Evolutionary conservation across 163 green algal species (phyloP).

Genomic region (Scenedesmus sp.): DNA sequence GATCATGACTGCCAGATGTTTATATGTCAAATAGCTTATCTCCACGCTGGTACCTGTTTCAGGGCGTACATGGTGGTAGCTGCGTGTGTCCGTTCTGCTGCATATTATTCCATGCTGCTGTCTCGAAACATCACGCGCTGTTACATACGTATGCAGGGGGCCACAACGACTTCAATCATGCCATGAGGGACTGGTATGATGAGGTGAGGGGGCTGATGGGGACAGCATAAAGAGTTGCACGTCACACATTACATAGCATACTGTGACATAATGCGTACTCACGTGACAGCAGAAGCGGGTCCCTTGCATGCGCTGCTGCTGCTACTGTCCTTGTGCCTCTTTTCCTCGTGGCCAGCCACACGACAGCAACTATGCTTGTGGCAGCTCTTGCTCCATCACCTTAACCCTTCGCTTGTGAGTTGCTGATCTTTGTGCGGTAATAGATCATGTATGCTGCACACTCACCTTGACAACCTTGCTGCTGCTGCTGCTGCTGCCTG

Average conservation of each 20-base stretch:
- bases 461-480: not conserved
- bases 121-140: not conserved
- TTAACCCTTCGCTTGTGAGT: too few species aligned
- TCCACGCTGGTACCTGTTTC: too few species aligned
- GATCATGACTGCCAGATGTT: too few species aligned
- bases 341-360: too few species aligned
- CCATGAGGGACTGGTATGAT: constrained; percentile 53
- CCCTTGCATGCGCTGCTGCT: not conserved
- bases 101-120: not conserved
- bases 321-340: too few species aligned
- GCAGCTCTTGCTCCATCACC: too few species aligned
- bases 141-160: not conserved
- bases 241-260: too few species aligned
- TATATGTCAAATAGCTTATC: too few species aligned
- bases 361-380: too few species aligned
- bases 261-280: too few species aligned
- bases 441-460: not conserved
- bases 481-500: not conserved
- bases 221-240: not conserved
- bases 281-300: not conserved
- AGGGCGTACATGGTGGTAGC: too few species aligned
- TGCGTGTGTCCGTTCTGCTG: too few species aligned
- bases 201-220: constrained; percentile 17
- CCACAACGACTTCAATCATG: constrained; percentile 51
- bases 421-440: not conserved